Evolutionary conservation across 768 basidiomycete species (phyloP).

Genomic region (Lactarius tabidus): DNA sequence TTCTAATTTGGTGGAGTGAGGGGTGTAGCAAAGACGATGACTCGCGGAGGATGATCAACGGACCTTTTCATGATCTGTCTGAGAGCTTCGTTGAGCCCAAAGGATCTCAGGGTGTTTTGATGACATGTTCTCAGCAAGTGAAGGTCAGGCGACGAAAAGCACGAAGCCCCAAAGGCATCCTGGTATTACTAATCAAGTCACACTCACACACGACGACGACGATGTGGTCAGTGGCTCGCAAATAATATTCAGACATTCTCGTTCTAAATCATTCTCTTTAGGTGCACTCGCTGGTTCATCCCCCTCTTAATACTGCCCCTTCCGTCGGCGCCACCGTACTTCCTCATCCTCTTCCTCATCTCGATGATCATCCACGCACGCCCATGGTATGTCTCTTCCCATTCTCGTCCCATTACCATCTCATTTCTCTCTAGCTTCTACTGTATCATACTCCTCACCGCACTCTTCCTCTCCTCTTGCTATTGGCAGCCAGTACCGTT

Average conservation of each 20-base stretch:
- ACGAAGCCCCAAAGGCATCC: not conserved
- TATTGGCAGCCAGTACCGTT: constrained; percentile 83
- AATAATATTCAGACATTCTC: not conserved
- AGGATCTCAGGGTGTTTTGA: constrained; percentile 78
- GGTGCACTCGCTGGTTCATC: constrained; percentile 87
- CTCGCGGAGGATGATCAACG: constrained; percentile 12
- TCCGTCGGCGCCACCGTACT: constrained; percentile 77
- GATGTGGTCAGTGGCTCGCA: constrained; percentile 53
- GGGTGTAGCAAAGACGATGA: constrained; percentile 16
- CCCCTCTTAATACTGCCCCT: constrained; percentile 72
- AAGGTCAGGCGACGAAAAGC: not conserved
- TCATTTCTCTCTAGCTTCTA: constrained; percentile 57
- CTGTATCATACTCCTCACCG: constrained; percentile 75
- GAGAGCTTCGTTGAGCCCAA: constrained; percentile 92
- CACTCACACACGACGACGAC: not conserved
- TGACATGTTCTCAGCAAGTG: constrained; percentile 19
- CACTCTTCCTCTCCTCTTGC: constrained; percentile 83
- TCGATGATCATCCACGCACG: constrained; percentile 76
- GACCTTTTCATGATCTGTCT: constrained; percentile 62
- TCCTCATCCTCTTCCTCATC: constrained; percentile 70
- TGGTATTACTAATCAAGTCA: not conserved
- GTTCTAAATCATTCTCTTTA: constrained; percentile 28
- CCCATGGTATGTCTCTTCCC: constrained; percentile 59
- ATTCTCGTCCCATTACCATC: not conserved
- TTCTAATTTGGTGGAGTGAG: constrained; percentile 51